phyloP scores from a whole-genome alignment of 1,284 basidiomycete species.

The Cryptococcus depauperatus region DNA sequence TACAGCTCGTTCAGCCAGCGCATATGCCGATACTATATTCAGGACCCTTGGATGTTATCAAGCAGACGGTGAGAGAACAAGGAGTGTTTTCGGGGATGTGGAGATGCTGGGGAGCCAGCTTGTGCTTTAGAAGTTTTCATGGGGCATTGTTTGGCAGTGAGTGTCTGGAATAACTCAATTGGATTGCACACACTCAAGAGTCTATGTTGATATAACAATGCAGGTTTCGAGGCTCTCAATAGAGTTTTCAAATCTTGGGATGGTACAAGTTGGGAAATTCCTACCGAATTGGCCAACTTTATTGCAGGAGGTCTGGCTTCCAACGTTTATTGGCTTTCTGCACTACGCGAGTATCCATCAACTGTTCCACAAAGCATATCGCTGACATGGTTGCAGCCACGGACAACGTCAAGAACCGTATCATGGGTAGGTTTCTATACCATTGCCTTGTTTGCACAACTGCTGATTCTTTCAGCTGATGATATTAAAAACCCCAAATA shows the following conservation, averaged over 20 bases:
- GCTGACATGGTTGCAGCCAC: slow-evolving; percentile 19
- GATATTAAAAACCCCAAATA: slow-evolving; percentile 37
- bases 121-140: slow-evolving; percentile 41
- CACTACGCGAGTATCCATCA: slow-evolving; percentile 29
- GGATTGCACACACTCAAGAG: too few relatives aligned
- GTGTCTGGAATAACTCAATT: slow-evolving; percentile 3
- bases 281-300: slow-evolving; percentile 37
- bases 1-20: slow-evolving; percentile 34
- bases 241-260: slow-evolving; percentile 38
- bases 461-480: slow-evolving; percentile 21
- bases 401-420: slow-evolving; percentile 44
- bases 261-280: slow-evolving; percentile 42
- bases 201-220: not conserved
- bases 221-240: slow-evolving; percentile 45
- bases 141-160: slow-evolving; percentile 44
- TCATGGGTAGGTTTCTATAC: slow-evolving; percentile 31
- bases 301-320: slow-evolving; percentile 42
- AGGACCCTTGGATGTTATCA: slow-evolving; percentile 40
- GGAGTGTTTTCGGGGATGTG: slow-evolving; percentile 40
- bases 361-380: not conserved
- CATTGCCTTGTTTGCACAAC: too few relatives aligned
- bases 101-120: slow-evolving; percentile 39
- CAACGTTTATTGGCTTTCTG: slow-evolving; percentile 41
- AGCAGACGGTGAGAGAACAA: slow-evolving; percentile 33
- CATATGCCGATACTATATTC: slow-evolving; percentile 30